phyloP scores from a whole-genome alignment of 192 early-diverging fungal genomes.

The Cladochytrium replicatum region DNA sequence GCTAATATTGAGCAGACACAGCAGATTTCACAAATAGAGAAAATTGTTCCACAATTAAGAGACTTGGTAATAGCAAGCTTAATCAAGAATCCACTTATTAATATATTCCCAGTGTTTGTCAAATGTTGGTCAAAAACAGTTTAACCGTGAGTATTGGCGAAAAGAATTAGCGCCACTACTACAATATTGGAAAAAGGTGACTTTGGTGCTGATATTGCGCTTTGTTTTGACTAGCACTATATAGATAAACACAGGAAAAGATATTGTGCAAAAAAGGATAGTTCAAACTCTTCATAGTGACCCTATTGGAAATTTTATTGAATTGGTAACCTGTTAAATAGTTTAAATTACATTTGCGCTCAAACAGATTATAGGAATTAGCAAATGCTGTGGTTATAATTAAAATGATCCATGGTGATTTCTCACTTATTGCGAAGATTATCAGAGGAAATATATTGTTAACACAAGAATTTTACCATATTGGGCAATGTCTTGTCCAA shows the following conservation, averaged over 20 bases:
- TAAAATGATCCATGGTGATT: slow-evolving; percentile 29
- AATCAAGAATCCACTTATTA: neutral
- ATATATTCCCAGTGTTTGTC: slow-evolving; percentile 13
- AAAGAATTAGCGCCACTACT: slow-evolving; percentile 36
- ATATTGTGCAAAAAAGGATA: slow-evolving; percentile 32
- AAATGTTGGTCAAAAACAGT: slow-evolving; percentile 23
- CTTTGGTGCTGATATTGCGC: neutral
- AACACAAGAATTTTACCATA: slow-evolving; percentile 26
- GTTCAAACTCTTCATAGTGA: slow-evolving; percentile 17
- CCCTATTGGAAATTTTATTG: slow-evolving; percentile 33
- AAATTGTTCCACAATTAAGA: slow-evolving; percentile 30
- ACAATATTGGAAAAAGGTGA: slow-evolving; percentile 41
- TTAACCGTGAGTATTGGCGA: slow-evolving; percentile 38
- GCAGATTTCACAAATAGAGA: slow-evolving; percentile 22
- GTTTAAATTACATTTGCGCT: slow-evolving; percentile 2
- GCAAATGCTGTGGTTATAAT: slow-evolving; percentile 22
- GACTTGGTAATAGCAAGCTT: slow-evolving; percentile 21
- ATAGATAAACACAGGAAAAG: slow-evolving; percentile 34
- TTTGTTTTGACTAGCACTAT: neutral
- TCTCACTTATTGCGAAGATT: slow-evolving; percentile 28
- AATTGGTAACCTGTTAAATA: slow-evolving; percentile 16
- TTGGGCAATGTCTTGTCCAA: slow-evolving; percentile 23
- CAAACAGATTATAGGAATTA: slow-evolving; percentile 22
- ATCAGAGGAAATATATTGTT: slow-evolving; percentile 30
- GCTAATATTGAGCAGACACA: slow-evolving; percentile 39